Evolutionary conservation across 2,329 filamentous ascomycete species (phyloP), one percentile per base, ranked within the genome.

Genomic region (Elsinoe ampelina): DNA sequence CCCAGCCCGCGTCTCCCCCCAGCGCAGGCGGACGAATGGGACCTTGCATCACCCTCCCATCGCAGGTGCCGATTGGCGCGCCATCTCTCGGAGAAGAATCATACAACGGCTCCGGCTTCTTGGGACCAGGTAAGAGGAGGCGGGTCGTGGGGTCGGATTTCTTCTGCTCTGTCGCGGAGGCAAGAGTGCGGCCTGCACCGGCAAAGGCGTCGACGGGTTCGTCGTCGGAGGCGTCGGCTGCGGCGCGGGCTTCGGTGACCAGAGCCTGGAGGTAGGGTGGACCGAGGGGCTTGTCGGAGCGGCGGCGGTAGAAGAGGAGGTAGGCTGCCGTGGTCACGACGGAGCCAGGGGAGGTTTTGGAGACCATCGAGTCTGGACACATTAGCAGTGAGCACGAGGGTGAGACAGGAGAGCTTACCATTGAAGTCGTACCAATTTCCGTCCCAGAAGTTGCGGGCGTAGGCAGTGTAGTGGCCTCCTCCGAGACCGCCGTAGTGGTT

Each of bases 371-470:
- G 72, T 96, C 91, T 95, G 64, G 13, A 36, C 15, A 17, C 12
- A 63, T 84, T 69, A 84, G 75, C 63, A 59, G 11, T n/a, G 59
- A 34, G 19, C 20, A 50, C 7, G 7, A 15, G 13, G 42, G 50
- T 54, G 41, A 39, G 26, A 38, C 26, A 36, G 35, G 32, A 41
- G 39, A 32, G 72, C 84, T 72, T 77, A 93, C 91, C 92, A 70
- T 98, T 97, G 71, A 95, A 97, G 63, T 95, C 88, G 70, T 96
- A 96, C 93, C 93, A 98, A 70, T 87, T 78, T 58, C 81, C 81
- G 66, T 95, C 89, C 59, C 87, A 78, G 71, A 95, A 96, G 70
- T 95, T 97, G 75, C 89, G 91, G 38, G 90, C 91, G 70, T 85
- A 91, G 26, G 93, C 93, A 17, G 91, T 97, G 73, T 98, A 98